These are phyloP conservation scores for Bipolaris zeicola DNA, from an alignment of 2,329 filamentous ascomycete species.

Conservation along the genomic window DNA sequence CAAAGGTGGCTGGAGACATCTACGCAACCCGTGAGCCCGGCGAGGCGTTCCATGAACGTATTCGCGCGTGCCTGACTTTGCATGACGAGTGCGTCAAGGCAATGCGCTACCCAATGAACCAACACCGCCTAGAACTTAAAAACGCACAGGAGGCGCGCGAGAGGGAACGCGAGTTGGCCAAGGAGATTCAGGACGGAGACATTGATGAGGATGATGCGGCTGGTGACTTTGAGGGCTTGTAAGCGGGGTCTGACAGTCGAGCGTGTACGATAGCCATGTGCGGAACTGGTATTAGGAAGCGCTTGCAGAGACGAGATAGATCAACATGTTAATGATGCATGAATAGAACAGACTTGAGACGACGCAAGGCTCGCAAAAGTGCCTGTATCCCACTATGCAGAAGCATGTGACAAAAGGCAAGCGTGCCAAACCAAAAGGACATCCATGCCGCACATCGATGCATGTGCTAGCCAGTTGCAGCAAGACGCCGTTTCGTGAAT, in stretches of 20 bases:
- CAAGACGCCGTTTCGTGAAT: conserved; percentile 36
- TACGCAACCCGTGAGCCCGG: conserved; percentile 95
- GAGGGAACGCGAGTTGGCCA: conserved; percentile 93
- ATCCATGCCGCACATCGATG: conserved; percentile 25
- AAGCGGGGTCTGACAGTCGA: conserved; percentile 38
- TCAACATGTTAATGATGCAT: conserved; percentile 31
- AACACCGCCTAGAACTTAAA: conserved; percentile 95
- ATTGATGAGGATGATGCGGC: conserved; percentile 95
- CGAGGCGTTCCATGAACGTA: conserved; percentile 97
- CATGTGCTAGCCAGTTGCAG: conserved; percentile 29
- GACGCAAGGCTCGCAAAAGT: neutral
- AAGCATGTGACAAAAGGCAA: conserved; percentile 8
- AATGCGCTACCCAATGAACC: conserved; percentile 99
- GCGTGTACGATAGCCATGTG: conserved; percentile 29
- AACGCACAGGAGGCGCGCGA: conserved; percentile 98
- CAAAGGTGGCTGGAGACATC: conserved; percentile 92
- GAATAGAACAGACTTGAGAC: conserved; percentile 21
- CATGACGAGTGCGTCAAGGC: conserved; percentile 99
- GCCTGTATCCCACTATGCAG: neutral
- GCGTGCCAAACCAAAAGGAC: neutral
- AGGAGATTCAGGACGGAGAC: conserved; percentile 98
- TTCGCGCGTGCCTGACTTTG: conserved; percentile 84
- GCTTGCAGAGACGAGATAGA: conserved; percentile 14
- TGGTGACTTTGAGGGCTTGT: conserved; percentile 96
- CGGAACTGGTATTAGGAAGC: conserved; percentile 31